Conservation (phyloP, 1,284 basidiomycete genomes). For the Leccinum holopus region DNA sequence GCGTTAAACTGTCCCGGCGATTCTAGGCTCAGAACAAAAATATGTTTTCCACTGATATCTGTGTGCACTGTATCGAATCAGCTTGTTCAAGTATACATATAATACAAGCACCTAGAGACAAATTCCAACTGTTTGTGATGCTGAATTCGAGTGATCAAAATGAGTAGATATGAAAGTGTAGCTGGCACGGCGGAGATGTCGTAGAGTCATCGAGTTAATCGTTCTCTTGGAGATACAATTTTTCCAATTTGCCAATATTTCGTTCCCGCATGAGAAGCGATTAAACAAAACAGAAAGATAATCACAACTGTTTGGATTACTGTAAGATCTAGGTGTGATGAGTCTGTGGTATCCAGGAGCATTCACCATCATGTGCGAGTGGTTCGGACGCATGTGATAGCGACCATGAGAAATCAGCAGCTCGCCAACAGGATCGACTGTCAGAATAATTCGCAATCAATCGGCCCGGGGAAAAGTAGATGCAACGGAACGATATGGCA, state of each 20-base stretch:
- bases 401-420: constrained; percentile 46
- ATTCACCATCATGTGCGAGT: constrained; percentile 73
- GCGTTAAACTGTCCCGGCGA: constrained; percentile 22
- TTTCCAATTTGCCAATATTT: constrained; percentile 2
- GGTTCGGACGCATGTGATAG: constrained; percentile 78
- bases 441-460: not conserved
- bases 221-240: not conserved
- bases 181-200: not conserved
- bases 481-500: constrained; percentile 68
- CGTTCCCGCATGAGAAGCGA: constrained; percentile 15
- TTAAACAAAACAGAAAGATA: constrained; percentile 32
- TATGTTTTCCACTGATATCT: not conserved
- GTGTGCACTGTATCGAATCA: not conserved
- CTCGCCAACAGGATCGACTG: constrained; percentile 55
- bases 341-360: constrained; percentile 68
- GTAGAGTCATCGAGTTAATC: not conserved
- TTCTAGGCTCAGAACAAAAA: constrained; percentile 3
- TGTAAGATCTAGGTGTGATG: constrained; percentile 50
- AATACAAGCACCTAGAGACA: not conserved
- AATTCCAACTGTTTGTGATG: not conserved
- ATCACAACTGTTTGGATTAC: too few relatives aligned
- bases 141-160: not conserved
- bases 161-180: not conserved
- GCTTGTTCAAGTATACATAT: not conserved
- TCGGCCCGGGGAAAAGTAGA: not conserved